Percentiles rank a stretch among this genome's conserved stretches.
phyloP scores from a whole-genome alignment of 345 rosid genomes.

The Anastatica hierochuntica region DNA sequence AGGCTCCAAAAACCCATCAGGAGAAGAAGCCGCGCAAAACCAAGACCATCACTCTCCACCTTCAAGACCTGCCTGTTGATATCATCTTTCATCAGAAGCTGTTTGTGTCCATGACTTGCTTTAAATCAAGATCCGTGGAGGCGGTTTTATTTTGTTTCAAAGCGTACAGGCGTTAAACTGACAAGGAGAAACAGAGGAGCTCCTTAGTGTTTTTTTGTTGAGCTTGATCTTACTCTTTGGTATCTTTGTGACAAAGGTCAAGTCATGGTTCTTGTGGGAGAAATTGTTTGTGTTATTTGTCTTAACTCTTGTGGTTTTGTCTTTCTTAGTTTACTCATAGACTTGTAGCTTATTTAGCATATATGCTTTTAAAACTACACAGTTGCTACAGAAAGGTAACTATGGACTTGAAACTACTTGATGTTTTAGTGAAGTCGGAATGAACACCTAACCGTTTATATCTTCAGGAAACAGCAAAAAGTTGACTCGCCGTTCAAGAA shows the following conservation, averaged over 20 bases:
- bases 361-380: neutral
- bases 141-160: neutral
- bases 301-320: neutral
- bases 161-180: slow-evolving; percentile 18
- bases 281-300: slow-evolving; percentile 7
- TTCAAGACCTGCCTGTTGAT: slow-evolving; percentile 16
- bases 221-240: too few relatives aligned
- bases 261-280: slow-evolving; percentile 6
- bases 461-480: too few relatives aligned
- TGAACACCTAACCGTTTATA: too few relatives aligned
- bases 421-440: too few relatives aligned
- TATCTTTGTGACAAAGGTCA: too few relatives aligned
- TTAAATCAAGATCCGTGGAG: neutral
- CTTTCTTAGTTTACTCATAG: neutral
- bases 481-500: too few relatives aligned
- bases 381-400: neutral
- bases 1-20: neutral
- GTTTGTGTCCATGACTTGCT: neutral
- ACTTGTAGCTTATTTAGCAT: neutral
- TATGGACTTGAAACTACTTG: neutral
- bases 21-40: neutral
- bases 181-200: neutral
- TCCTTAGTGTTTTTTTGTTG: too few relatives aligned
- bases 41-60: slow-evolving; percentile 14
- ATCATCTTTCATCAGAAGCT: neutral